phyloP scores from a whole-genome alignment of 1,284 basidiomycete genomes.

The Abortiporus biennis region DNA sequence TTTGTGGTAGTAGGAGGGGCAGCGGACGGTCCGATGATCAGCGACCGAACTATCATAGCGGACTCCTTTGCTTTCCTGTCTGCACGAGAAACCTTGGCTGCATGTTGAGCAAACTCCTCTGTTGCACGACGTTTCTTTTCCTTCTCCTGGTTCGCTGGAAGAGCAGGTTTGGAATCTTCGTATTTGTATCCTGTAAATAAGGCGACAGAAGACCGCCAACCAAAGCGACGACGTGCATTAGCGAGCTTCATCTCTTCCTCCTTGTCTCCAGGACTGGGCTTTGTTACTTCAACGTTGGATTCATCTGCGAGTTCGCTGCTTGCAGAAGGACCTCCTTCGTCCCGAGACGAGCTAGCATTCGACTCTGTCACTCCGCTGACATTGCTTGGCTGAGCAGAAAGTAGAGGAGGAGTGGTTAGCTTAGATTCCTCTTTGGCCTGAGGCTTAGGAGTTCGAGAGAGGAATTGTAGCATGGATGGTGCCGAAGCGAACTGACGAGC shows the following conservation, averaged over 20 bases:
- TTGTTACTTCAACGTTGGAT: background rate
- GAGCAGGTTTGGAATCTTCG: constrained; percentile 28
- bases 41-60: constrained; percentile 53
- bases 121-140: constrained; percentile 31
- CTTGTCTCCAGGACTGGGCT: background rate
- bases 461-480: too few species aligned
- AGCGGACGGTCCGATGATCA: constrained; percentile 56
- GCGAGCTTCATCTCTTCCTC: background rate
- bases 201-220: constrained; percentile 19
- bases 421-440: too few species aligned
- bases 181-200: constrained; percentile 10
- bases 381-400: too few species aligned
- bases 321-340: background rate
- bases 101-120: constrained; percentile 28
- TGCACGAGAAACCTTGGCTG: constrained; percentile 31
- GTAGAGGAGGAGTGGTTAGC: too few species aligned
- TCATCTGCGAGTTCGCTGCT: background rate
- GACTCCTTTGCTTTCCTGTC: constrained; percentile 59
- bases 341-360: background rate
- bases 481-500: too few species aligned
- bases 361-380: background rate
- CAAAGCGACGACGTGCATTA: constrained; percentile 20
- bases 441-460: too few species aligned
- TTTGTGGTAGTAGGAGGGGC: constrained; percentile 30
- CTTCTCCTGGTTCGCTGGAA: constrained; percentile 32